Base-by-base conservation (phyloP, 2,329 filamentous ascomycete genomes). In the Beauveria brongniartii region DNA sequence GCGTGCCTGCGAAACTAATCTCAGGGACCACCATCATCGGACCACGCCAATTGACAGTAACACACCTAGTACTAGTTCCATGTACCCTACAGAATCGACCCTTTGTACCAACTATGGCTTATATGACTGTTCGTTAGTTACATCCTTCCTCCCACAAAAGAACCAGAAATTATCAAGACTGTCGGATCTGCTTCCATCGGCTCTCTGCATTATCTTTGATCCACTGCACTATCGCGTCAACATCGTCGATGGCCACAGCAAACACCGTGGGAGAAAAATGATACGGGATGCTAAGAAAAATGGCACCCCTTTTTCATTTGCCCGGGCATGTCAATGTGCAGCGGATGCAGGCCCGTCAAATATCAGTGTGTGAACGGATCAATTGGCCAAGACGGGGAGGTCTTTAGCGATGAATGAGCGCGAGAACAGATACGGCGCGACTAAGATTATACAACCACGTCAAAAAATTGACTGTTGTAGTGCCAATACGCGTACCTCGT, bases 181-280 rank as follows among this genome's bases (percentile, higher is more conserved):
- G 68, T 66, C 3, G 73, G 67, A 65, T 79, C 75, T 2, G 75
- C 73, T 14, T 70, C 64, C 71, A 74, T 30, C 70, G 63, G 1
- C 61, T 55, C 55, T 69, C 70, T 0, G 76, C 74, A 52, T 80
- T 71, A 5, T 70, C 64, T 3, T 73, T 63, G 1, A 81, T 65
- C 66, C 71, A 80, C 48, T 67, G 64, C 14, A 81, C 66, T 0
- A 74, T 70, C 46, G 76, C 76, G 57, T 79, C 75, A 2, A 77
- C 71, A 65, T 84, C 80, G 58, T 81, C 70, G 1, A 82, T 69
- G 3, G 75, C 75, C 1, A 69, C 70, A 0, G 81, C 80, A 61
- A 82, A 83, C 26, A 71, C 70, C 61, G 81, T 80, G 0, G 80
- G 81, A 8, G 79, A 80, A 37, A 81, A 73, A 1, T 80, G 72